These are phyloP conservation scores for Galerina sulciceps DNA, from an alignment of 768 basidiomycete genomes.

Conservation along the genomic window DNA sequence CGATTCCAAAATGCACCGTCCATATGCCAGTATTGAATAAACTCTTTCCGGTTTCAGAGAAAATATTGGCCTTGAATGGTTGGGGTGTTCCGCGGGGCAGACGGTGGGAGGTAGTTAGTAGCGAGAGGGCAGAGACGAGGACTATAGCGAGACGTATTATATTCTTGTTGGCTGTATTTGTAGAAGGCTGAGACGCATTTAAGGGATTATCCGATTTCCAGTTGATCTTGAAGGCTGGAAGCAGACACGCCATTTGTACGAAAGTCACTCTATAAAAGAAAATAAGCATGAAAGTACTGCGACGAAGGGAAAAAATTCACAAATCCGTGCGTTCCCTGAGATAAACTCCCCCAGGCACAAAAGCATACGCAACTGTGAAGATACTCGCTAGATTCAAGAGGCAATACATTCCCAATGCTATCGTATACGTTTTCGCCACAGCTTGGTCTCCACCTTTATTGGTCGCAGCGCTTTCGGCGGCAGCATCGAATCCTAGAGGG, in stretches of 20 bases:
- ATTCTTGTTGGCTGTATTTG: not conserved
- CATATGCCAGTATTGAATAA: constrained; percentile 86
- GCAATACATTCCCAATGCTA: constrained; percentile 63
- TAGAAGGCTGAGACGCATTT: constrained; percentile 2
- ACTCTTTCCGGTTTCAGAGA: constrained; percentile 48
- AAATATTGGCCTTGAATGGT: constrained; percentile 49
- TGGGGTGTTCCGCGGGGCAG: constrained; percentile 52
- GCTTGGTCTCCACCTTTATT: constrained; percentile 25
- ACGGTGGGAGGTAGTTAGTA: constrained; percentile 57
- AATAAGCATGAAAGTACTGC: not conserved
- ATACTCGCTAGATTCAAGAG: constrained; percentile 70
- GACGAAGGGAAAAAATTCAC: constrained; percentile 41
- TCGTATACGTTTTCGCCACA: constrained; percentile 54
- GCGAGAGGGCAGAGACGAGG: constrained; percentile 47
- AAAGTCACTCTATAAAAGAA: constrained; percentile 50
- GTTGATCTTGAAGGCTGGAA: constrained; percentile 33
- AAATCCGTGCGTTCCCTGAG: constrained; percentile 79
- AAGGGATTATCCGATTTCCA: no score
- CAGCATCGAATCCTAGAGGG: constrained; percentile 55
- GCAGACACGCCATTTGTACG: constrained; percentile 55
- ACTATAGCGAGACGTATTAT: constrained; percentile 37
- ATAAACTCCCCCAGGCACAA: constrained; percentile 79
- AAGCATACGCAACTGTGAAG: constrained; percentile 90
- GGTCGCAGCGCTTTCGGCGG: constrained; percentile 35
- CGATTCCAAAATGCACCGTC: constrained; percentile 89